Percentiles rank a stretch among this genome's conserved stretches.
Evolutionary conservation across 305 asterid genomes (phyloP).

Genomic region (Solanum aculeatissimum): DNA sequence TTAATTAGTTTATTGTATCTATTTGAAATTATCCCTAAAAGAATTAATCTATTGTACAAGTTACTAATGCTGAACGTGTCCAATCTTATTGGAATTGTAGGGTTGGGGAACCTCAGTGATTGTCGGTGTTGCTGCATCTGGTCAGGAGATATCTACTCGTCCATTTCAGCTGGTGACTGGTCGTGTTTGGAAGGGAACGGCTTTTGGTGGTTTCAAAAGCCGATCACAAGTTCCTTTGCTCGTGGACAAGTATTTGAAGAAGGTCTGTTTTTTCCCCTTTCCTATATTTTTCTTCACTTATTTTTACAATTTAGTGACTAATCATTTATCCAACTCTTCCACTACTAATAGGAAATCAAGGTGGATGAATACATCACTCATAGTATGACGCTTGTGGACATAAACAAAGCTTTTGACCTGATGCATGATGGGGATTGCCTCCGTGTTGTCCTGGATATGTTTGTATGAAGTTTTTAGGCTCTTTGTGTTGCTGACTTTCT

Average conservation of each 20-base stretch:
- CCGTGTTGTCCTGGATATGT: slow-evolving; percentile 71
- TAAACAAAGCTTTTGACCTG: slow-evolving; percentile 80
- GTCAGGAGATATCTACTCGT: slow-evolving; percentile 98
- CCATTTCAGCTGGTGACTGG: slow-evolving; percentile 99
- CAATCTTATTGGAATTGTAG: slow-evolving; percentile 25
- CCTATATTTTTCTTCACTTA: neutral
- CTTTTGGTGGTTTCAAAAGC: slow-evolving; percentile 97
- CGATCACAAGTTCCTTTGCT: slow-evolving; percentile 98
- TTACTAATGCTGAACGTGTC: neutral
- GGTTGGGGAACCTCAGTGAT: slow-evolving; percentile 99
- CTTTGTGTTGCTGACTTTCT: neutral
- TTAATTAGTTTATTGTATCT: too few species aligned
- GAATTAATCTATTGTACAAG: neutral
- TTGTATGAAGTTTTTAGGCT: slow-evolving; percentile 6
- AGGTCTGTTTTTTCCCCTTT: slow-evolving; percentile 22
- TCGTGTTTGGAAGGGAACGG: slow-evolving; percentile 99
- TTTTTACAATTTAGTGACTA: neutral
- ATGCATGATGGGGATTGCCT: slow-evolving; percentile 91
- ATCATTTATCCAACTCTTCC: neutral
- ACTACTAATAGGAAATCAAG: slow-evolving; percentile 73
- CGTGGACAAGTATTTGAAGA: slow-evolving; percentile 90
- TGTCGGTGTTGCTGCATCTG: slow-evolving; percentile 99
- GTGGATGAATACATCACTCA: slow-evolving; percentile 97
- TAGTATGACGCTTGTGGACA: slow-evolving; percentile 62
- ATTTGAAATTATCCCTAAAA: too few species aligned